Base-by-base conservation (phyloP, 192 early-diverging fungal genomes). In the Coemansia pectinata region DNA sequence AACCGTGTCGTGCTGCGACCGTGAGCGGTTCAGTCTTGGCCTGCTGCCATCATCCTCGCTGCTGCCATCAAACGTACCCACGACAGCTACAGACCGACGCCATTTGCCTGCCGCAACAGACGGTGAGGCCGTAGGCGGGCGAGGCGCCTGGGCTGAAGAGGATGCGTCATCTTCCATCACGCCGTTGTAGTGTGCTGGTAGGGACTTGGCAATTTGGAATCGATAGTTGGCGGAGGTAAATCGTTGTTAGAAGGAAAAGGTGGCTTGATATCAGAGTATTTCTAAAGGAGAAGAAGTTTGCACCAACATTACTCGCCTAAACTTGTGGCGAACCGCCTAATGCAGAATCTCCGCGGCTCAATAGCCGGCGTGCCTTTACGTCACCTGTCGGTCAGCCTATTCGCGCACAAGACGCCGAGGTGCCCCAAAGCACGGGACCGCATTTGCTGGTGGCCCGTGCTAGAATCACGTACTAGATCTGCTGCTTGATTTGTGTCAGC, bases 11-110 rank as follows among this genome's bases (percentile, higher is more conserved):
- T 68, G 66, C 48, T 71, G 75, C 33, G 70, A 72, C 48, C 47
- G 69, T 12, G 70, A 61, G 34, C 75, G 66, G 52, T 53, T 27
- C 40, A 72, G 72, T n/a, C 34, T 60, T 60, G 58, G 58, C 33
- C 58, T 33, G 58, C 17, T 21, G 34, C 7, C 17, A 10, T 39
- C 58, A 21, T 60, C 58, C 15, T 36, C 33, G 34, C 58, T 60
- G 58, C 34, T 60, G 11, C 34, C 34, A 38, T 61, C 59, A 36
- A 61, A 7, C 8, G 33, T 25, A 10, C 59, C n/a, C 31, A 4
- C 59, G 21, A 23, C 8, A 10, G 59, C 34, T 23, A 61, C 59
- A 8, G 59, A 61, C n/a, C 59, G 59, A 36, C 59, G 59, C 59
- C 59, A 40, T 10, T 40, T 61, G 5, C 59, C 59, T 5, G 59